Conservation (phyloP, 768 basidiomycete genomes). For the Nevesoporus exiguus region DNA sequence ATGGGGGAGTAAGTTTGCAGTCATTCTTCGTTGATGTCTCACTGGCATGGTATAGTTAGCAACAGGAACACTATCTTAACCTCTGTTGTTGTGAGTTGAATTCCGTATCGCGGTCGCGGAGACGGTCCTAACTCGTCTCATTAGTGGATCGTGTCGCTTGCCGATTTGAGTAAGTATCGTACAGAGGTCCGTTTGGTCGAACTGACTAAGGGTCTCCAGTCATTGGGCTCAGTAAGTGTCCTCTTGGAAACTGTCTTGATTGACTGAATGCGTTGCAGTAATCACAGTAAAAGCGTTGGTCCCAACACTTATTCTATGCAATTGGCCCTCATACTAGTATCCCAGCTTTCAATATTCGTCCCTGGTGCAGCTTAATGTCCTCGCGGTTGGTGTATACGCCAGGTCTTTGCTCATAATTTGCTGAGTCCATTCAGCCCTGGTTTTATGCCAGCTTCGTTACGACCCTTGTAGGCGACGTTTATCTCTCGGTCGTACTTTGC, state of each 20-base stretch:
- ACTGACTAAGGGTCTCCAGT: slow-evolving; percentile 6
- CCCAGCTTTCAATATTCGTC: slow-evolving; percentile 39
- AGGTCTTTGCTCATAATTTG: neutral
- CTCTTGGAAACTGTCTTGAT: neutral
- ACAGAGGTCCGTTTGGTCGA: neutral
- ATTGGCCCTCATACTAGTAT: neutral
- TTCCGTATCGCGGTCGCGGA: neutral
- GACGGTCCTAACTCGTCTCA: slow-evolving; percentile 10
- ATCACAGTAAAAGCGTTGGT: slow-evolving; percentile 53
- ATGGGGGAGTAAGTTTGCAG: slow-evolving; percentile 42
- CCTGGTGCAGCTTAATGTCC: slow-evolving; percentile 35
- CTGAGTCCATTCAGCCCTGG: slow-evolving; percentile 33
- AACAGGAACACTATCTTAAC: slow-evolving; percentile 41
- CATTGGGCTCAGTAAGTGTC: slow-evolving; percentile 11
- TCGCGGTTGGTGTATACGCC: slow-evolving; percentile 34
- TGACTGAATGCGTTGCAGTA: slow-evolving; percentile 29
- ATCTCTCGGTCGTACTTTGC: slow-evolving; percentile 47
- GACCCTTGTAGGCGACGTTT: slow-evolving; percentile 48
- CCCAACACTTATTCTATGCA: neutral
- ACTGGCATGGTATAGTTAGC: slow-evolving; percentile 39
- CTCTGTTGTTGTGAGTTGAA: slow-evolving; percentile 42
- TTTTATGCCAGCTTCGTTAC: slow-evolving; percentile 53
- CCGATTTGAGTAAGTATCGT: slow-evolving; percentile 44
- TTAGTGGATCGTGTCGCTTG: slow-evolving; percentile 37
- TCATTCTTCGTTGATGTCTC: neutral